These are phyloP conservation scores for Aspergillus neotritici DNA, from an alignment of 2,329 filamentous ascomycete species.

Conservation along the genomic window DNA sequence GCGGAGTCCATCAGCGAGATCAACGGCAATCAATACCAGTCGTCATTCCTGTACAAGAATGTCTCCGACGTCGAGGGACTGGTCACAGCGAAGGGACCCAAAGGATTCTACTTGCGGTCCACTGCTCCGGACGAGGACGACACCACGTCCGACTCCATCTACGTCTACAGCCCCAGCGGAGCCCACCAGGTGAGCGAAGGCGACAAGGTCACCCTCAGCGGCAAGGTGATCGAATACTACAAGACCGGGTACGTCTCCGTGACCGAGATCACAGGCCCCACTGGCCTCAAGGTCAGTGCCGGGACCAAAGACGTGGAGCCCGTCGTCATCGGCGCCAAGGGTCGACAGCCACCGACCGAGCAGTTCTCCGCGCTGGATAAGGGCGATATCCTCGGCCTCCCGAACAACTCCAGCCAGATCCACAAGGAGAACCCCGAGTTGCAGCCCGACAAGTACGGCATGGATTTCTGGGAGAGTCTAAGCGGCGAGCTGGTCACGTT, in stretches of 20 bases:
- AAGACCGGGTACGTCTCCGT: conserved; percentile 55
- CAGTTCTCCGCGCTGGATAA: conserved; percentile 58
- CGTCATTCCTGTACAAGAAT: conserved; percentile 52
- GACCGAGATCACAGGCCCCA: conserved; percentile 57
- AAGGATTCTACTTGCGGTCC: conserved; percentile 61
- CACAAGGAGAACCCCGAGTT: conserved; percentile 57
- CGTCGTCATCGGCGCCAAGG: conserved; percentile 56
- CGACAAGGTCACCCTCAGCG: conserved; percentile 57
- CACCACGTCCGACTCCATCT: conserved; percentile 60
- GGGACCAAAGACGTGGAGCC: conserved; percentile 52
- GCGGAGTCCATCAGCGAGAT: conserved; percentile 55
- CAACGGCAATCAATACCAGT: conserved; percentile 61
- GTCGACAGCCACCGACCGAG: conserved; percentile 53
- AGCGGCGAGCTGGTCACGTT: conserved; percentile 63
- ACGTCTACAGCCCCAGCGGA: conserved; percentile 54
- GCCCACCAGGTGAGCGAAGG: conserved; percentile 53
- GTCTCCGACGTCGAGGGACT: conserved; percentile 58
- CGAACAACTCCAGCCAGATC: conserved; percentile 56
- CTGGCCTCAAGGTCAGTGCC: conserved; percentile 50
- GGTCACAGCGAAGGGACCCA: conserved; percentile 57
- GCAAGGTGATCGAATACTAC: conserved; percentile 56
- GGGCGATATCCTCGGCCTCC: conserved; percentile 60
- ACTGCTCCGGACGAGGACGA: conserved; percentile 51
- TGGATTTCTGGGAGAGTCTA: conserved; percentile 70
- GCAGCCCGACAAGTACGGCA: conserved; percentile 56